These are phyloP conservation scores for Alternaria incomplexa DNA, from an alignment of 2,329 filamentous ascomycete genomes.

Conservation along the genomic window DNA sequence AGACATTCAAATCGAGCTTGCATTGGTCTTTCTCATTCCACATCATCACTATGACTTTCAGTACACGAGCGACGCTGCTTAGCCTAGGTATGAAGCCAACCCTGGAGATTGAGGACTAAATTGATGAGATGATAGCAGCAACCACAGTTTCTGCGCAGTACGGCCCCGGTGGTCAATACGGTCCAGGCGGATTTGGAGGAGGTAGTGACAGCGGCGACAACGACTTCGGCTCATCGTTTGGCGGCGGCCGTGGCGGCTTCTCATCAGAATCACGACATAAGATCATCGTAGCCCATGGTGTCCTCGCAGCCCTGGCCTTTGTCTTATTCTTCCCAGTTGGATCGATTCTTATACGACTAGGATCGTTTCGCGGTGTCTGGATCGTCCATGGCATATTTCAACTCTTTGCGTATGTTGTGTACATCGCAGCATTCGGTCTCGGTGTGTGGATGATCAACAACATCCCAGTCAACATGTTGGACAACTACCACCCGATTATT, in stretches of 20 bases:
- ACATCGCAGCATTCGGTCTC: slow-evolving; percentile 57
- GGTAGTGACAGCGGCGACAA: slow-evolving; percentile 6
- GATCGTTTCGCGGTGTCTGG: slow-evolving; percentile 50
- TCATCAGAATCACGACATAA: slow-evolving; percentile 15
- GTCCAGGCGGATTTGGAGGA: slow-evolving; percentile 12
- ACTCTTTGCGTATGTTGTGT: slow-evolving; percentile 55
- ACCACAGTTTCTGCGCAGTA: slow-evolving; percentile 23
- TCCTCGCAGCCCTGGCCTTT: slow-evolving; percentile 52
- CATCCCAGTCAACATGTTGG: slow-evolving; percentile 28
- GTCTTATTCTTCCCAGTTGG: slow-evolving; percentile 54
- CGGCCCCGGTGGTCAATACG: slow-evolving; percentile 8
- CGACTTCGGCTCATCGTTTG: slow-evolving; percentile 4
- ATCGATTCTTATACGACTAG: slow-evolving; percentile 51
- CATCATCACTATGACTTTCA: slow-evolving; percentile 13
- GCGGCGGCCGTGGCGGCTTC: slow-evolving; percentile 4
- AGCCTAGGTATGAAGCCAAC: slow-evolving; percentile 16
- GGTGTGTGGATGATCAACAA: slow-evolving; percentile 58
- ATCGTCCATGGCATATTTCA: slow-evolving; percentile 56
- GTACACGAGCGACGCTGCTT: slow-evolving; percentile 12
- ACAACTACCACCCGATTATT: slow-evolving; percentile 59
- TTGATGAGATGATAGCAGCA: slow-evolving; percentile 13
- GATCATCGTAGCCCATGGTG: slow-evolving; percentile 51
- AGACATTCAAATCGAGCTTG: not conserved
- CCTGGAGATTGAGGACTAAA: not conserved
- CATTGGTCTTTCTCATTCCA: not conserved